Base-by-base conservation (phyloP, 805 yeast genomes). In the Komagataella phaffii region DNA sequence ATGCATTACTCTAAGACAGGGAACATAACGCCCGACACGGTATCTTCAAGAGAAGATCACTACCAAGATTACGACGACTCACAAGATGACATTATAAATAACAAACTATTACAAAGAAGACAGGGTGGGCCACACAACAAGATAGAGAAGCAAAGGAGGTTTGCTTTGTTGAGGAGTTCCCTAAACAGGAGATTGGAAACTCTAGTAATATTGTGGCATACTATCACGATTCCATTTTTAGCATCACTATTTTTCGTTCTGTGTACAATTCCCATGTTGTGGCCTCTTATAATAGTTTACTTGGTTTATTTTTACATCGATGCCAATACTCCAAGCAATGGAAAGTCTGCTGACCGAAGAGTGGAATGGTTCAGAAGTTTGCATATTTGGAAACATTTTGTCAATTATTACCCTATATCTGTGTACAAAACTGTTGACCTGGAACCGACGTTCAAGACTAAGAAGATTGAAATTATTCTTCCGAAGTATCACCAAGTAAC, bases 391-490 rank as follows among this genome's bases (percentile, higher is more conserved):
- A 77, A 73, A 54, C 76, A 80, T 65, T 89, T 85, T 63, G 81
- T 83, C 47, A 69, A 74, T 48, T 93, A 88, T 66, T 93, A 85
- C 67, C 98, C 98, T 0, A 79, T 93, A 18, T 65, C 64, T 0
- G 68, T 89, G 10, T 84, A 80, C 64, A 85, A 83, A 61, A 74
- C 91, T 0, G 71, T 70, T 2, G 85, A 82, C 14, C 68, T 90
- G 51, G 76, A 76, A 55, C 96, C 97, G 2, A 83, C 96, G 0
- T 82, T 82, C 58, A 71, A 77, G 1, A 24, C 36, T 6, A 66
- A 66, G 19, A 54, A 52, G 43, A 50, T 45, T 19, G 52, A 17
- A 46, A 12, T 23, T 17, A 17, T 12, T 21, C 54, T 30, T 51
- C 58, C 52, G 17, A 44, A 30, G 14, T 44, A 10, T 7, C 17